A percentile compares a stretch with the other conserved stretches of the same genome.
Evolutionary conservation across 805 yeast species (phyloP).

Genomic region (Metschnikowia lachancei): DNA sequence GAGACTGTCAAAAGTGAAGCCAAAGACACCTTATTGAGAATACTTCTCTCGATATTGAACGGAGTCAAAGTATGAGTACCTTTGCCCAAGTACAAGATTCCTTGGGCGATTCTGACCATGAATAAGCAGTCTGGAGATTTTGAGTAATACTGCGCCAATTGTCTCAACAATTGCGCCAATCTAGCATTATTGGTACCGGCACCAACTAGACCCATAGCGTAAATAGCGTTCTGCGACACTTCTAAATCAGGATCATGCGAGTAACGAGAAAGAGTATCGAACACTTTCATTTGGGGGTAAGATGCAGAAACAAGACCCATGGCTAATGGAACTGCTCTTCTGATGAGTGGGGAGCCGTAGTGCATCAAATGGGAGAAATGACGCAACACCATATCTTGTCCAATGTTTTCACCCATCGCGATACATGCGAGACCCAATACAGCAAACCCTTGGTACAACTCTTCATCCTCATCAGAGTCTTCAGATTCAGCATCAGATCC

Average conservation of each 20-base stretch:
- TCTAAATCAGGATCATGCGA: conserved; percentile 94
- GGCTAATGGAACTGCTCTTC: conserved; percentile 96
- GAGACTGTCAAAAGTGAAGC: conserved; percentile 86
- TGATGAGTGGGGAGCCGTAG: conserved; percentile 87
- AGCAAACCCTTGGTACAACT: conserved; percentile 76
- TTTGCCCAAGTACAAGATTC: conserved; percentile 91
- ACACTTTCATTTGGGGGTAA: conserved; percentile 94
- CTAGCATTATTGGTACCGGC: conserved; percentile 99
- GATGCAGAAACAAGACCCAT: conserved; percentile 93
- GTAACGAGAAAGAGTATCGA: conserved; percentile 91
- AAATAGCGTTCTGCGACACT: conserved; percentile 92
- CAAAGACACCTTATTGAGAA: conserved; percentile 81
- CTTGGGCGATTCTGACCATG: conserved; percentile 93
- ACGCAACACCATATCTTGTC: conserved; percentile 95
- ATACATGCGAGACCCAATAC: conserved; percentile 92
- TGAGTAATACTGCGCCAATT: conserved; percentile 87
- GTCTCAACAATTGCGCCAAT: conserved; percentile 91
- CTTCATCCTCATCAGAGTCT: conserved; percentile 46
- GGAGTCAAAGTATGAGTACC: conserved; percentile 91
- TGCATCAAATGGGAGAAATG: conserved; percentile 98
- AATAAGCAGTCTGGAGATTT: conserved; percentile 88
- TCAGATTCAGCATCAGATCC: conserved; percentile 30
- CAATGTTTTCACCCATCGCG: conserved; percentile 97
- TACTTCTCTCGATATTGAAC: conserved; percentile 83
- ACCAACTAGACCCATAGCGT: conserved; percentile 96